Base-by-base conservation (phyloP, 306 rosid genomes). In the Cicer chorassanicum region DNA sequence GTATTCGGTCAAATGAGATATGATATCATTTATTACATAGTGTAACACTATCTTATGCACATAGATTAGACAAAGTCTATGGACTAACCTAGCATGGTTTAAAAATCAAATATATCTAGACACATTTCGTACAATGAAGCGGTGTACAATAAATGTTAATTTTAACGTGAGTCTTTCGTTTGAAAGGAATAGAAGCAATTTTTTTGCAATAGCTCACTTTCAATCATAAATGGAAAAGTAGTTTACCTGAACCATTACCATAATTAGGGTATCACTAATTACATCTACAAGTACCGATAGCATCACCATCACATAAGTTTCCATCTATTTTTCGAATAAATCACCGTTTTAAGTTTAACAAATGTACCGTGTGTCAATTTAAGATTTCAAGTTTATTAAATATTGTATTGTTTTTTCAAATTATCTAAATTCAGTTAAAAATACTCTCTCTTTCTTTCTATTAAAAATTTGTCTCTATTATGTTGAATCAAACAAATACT, bases 231-330 rank as follows among this genome's bases (percentile, higher is more conserved):
- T 72, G 68, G 51, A 21, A 15, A 21, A 70, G 72, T 70, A 48
- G 75, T 79, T 79, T 70, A 75, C 72, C 76, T 13, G 80, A 74
- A 71, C 64, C 69, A 75, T 70, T 65, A 12, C 75, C 78, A 12
- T 24, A 21, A 38, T 70, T 59, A 3, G 72, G 56, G 13, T 13
- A 55, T 69, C 14, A n/a, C 45, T 55, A 68, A 48, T 18, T 44
- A 65, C 53, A 65, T 65, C 29, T 16, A 56, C 71, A 7, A 38
- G 4, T n/a, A 66, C 54, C 48, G 5, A 41, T 51, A 5, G 9
- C 2, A 60, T 29, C 67, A 46, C 39, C 49, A 39, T 78, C 63
- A 21, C 7, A 14, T 50, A 38, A 36, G 18, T 38, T 78, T 68
- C 78, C 65, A 62, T 54, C 80, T 72, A 43, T 9, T 40, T 71